These are phyloP conservation scores for Pestalotiopsis sp. DNA, from an alignment of 2,329 filamentous ascomycete genomes.

Conservation along the genomic window DNA sequence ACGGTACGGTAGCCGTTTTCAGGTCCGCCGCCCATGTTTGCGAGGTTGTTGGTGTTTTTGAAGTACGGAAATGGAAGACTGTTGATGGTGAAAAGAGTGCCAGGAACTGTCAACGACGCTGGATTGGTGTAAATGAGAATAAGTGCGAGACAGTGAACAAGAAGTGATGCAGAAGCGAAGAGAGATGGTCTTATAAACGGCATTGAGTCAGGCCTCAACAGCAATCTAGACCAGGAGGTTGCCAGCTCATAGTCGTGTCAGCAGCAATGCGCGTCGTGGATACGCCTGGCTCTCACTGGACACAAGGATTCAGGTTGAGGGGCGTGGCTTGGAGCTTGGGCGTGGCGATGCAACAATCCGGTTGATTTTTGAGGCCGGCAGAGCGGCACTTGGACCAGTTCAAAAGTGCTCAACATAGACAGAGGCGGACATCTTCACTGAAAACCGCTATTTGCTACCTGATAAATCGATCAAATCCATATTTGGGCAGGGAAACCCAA, in stretches of 20 bases:
- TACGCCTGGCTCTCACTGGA: background rate
- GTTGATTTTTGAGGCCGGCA: slow-evolving; percentile 4
- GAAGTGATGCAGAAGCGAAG: background rate
- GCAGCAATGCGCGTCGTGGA: slow-evolving; percentile 9
- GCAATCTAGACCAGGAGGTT: slow-evolving; percentile 5
- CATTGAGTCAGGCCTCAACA: background rate
- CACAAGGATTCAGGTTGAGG: slow-evolving; percentile 11
- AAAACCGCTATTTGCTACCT: too few relatives aligned
- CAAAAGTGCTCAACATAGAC: background rate
- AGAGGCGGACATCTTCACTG: background rate
- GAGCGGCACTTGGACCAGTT: background rate
- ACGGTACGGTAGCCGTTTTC: slow-evolving; percentile 61
- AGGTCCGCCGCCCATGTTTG: slow-evolving; percentile 44
- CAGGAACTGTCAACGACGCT: background rate
- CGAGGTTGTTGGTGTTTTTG: background rate
- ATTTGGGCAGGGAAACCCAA: too few relatives aligned
- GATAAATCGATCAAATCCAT: background rate
- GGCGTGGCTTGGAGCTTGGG: slow-evolving; percentile 16
- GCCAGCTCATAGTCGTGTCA: slow-evolving; percentile 3
- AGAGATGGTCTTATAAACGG: background rate
- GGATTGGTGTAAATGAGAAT: slow-evolving; percentile 6
- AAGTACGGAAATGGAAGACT: background rate
- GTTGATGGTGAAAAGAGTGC: background rate
- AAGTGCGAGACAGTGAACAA: slow-evolving; percentile 5
- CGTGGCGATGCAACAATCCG: slow-evolving; percentile 12